These are phyloP conservation scores for Talaromyces sp. DNA, from an alignment of 2,329 filamentous ascomycete species.

Conservation along the genomic window DNA sequence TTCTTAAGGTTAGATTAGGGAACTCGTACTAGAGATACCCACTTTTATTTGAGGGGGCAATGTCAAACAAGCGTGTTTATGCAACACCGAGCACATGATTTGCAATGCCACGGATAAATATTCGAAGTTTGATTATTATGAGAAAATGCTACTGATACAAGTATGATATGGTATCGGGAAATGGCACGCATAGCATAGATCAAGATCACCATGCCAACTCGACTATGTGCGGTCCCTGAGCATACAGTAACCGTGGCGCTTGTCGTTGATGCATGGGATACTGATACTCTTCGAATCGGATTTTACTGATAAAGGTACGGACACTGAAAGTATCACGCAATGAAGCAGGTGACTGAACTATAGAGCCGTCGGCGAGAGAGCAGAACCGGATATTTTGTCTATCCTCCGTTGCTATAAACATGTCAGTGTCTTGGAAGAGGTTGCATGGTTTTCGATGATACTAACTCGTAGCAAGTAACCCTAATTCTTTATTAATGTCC, in stretches of 20 bases:
- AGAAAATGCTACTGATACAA: background rate
- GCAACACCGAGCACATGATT: no score
- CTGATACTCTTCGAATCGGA: conserved; percentile 35
- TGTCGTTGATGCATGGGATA: conserved; percentile 26
- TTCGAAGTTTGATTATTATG: background rate
- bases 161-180: background rate
- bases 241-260: conserved; percentile 35
- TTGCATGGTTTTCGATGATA: conserved; percentile 1
- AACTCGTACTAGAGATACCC: no score
- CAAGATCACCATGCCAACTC: conserved; percentile 38
- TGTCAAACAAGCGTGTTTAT: no score
- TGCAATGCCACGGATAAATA: no score
- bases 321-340: conserved; percentile 25
- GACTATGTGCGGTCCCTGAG: conserved; percentile 31
- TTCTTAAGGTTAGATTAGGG: no score
- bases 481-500: conserved; percentile 37
- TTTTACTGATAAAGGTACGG: conserved; percentile 24
- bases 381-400: conserved; percentile 34
- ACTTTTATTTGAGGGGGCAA: no score
- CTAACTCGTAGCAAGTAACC: conserved; percentile 38
- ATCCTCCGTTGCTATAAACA: conserved; percentile 31
- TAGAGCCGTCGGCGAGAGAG: conserved; percentile 37
- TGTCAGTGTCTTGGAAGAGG: background rate
- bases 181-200: background rate
- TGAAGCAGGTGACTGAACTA: conserved; percentile 28